Conservation (phyloP, 2,329 filamentous ascomycete species). For the Metarhizium robertsii region DNA sequence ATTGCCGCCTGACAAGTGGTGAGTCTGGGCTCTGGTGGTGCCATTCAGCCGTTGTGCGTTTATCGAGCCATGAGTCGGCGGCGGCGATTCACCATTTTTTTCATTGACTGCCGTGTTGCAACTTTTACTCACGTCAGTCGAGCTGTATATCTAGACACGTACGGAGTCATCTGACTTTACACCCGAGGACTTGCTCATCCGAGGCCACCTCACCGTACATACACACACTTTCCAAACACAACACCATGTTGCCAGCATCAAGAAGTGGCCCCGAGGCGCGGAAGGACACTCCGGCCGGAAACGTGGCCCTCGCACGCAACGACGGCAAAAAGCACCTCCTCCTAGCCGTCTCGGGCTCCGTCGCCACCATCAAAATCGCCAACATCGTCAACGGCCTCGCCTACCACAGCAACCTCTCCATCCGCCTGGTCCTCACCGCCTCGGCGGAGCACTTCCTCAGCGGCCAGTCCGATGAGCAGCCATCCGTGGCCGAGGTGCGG, state of each 20-base stretch:
- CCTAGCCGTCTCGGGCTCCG: conserved; percentile 40
- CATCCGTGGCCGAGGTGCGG: conserved; percentile 50
- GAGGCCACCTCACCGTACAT: too few relatives aligned
- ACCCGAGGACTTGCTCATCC: too few relatives aligned
- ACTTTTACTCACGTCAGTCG: too few relatives aligned
- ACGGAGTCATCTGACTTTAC: too few relatives aligned
- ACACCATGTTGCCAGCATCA: conserved; percentile 4
- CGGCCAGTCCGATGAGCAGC: conserved; percentile 71
- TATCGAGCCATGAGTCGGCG: too few relatives aligned
- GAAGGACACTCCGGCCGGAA: conserved; percentile 15
- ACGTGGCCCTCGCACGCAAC: conserved; percentile 20
- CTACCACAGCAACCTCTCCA: conserved; percentile 50
- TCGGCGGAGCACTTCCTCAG: conserved; percentile 67
- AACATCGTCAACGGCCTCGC: conserved; percentile 53
- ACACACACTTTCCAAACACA: neutral
- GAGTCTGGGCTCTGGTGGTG: too few relatives aligned
- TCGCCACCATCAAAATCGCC: conserved; percentile 82
- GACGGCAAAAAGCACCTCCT: conserved; percentile 34
- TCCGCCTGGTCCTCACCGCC: conserved; percentile 74
- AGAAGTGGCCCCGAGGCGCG: conserved; percentile 1
- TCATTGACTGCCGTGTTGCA: too few relatives aligned
- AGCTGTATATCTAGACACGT: too few relatives aligned
- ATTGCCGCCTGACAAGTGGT: too few relatives aligned
- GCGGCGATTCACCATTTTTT: too few relatives aligned
- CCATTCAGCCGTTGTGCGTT: too few relatives aligned